Base-by-base conservation (phyloP, 306 rosid genomes). In the Geum urbanum region DNA sequence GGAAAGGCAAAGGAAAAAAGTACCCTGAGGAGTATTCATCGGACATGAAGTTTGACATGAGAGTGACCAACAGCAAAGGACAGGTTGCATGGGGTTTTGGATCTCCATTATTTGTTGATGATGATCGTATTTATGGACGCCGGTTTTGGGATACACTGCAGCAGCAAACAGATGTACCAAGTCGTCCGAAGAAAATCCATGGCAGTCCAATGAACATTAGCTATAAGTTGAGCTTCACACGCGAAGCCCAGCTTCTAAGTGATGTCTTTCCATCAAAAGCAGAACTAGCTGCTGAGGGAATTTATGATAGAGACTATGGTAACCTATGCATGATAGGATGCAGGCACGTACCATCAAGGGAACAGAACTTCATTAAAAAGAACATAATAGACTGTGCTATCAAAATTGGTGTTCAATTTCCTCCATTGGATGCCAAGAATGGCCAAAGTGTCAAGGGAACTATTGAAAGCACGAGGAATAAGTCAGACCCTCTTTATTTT, bases 271-370 rank as follows among this genome's bases (percentile, higher is more conserved):
- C 75, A 22, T 55, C 74, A 5, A 74, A 54, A 32, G 70, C 72
- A 79, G 72, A 82, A 73, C 79, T 94, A 81, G 76, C 75, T 74
- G 88, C 96, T 32, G 97, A 94, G 85, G 98, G 97, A 72, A 76
- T 82, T 18, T 94, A 94, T 75, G 86, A 80, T 76, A 84, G 71
- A 73, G 79, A 72, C 53, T 73, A 79, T 44, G 97, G 98, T 39
- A 45, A 73, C 22, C 55, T 90, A 66, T 94, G 98, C 83, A 87
- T 90, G 90, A 69, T 72, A 70, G 98, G 98, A 61, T 94, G 98
- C 60, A 79, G 82, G 81, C 79, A 61, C 32, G 76, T 82, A 74
- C 74, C 77, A 72, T 72, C 84, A 76, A 74, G 37, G 14, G 72
- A 43, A 52, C 84, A 80, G 56, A 67, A 68, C 20, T 74, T 43